phyloP scores from a whole-genome alignment of 2,329 filamentous ascomycete species.

The Cadophora malorum region DNA sequence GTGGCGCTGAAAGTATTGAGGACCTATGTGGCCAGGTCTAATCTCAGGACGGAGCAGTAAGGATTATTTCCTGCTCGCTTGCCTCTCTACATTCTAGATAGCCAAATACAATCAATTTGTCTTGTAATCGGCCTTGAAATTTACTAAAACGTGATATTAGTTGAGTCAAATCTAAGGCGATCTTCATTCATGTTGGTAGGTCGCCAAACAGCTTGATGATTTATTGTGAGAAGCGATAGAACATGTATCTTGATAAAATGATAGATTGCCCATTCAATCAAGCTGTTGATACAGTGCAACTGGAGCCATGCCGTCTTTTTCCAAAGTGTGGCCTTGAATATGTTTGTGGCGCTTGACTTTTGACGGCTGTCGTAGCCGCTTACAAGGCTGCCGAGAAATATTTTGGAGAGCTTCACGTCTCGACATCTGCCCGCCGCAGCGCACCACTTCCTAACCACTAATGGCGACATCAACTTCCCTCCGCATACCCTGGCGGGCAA shows the following conservation, averaged over 20 bases:
- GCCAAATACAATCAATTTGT: background rate
- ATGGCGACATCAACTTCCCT: slow-evolving; percentile 39
- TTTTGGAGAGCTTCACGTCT: slow-evolving; percentile 22
- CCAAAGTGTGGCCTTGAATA: background rate
- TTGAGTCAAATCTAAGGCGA: too few relatives aligned
- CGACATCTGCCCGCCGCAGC: slow-evolving; percentile 1
- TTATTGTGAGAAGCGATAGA: background rate
- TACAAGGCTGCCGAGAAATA: slow-evolving; percentile 29
- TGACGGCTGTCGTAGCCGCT: slow-evolving; percentile 46
- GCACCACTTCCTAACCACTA: slow-evolving; percentile 16
- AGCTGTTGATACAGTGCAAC: too few relatives aligned
- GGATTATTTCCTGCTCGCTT: background rate
- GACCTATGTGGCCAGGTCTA: background rate
- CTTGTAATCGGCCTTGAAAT: background rate
- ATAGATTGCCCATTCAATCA: too few relatives aligned
- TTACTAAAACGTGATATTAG: background rate
- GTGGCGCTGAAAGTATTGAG: background rate
- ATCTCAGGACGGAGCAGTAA: slow-evolving; percentile 54
- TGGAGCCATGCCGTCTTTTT: too few relatives aligned
- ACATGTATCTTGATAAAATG: background rate
- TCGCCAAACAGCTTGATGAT: background rate
- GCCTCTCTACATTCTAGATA: background rate
- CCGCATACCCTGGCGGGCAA: slow-evolving; percentile 38
- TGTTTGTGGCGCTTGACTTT: slow-evolving; percentile 50
- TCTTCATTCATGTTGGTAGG: too few relatives aligned